phyloP scores from a whole-genome alignment of 2,329 filamentous ascomycete species.

The Penicillium sp. region DNA sequence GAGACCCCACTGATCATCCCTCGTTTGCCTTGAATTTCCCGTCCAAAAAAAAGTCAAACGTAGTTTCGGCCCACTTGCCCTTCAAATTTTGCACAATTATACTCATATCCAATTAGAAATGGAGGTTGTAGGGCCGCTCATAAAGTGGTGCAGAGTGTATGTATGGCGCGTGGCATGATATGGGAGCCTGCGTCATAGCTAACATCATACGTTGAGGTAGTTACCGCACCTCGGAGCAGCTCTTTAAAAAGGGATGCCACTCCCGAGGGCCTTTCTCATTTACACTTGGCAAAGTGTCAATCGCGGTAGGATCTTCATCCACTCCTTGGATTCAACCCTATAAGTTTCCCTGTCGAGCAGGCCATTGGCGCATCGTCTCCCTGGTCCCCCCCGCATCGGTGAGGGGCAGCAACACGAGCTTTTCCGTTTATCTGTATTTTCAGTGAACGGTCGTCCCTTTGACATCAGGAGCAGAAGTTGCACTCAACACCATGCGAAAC shows the following conservation, averaged over 20 bases:
- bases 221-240: neutral
- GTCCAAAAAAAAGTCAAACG: neutral
- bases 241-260: neutral
- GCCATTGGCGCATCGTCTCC: conserved; percentile 1
- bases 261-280: neutral
- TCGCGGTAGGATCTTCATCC: too few relatives aligned
- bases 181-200: conserved; percentile 5
- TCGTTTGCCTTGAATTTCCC: neutral
- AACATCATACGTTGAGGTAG: conserved; percentile 1
- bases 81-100: neutral
- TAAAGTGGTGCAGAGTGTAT: neutral
- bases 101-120: neutral
- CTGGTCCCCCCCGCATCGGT: conserved; percentile 4
- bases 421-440: neutral
- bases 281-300: neutral
- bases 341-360: neutral
- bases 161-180: conserved; percentile 1
- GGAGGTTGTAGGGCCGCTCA: neutral
- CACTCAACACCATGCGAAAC: conserved; percentile 25
- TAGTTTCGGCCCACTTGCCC: neutral
- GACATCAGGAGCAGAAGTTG: neutral
- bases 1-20: neutral
- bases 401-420: conserved; percentile 7
- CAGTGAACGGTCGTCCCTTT: neutral
- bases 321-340: neutral